phyloP scores from a whole-genome alignment of 192 early-diverging fungal genomes.

The Piromyces sp. region DNA sequence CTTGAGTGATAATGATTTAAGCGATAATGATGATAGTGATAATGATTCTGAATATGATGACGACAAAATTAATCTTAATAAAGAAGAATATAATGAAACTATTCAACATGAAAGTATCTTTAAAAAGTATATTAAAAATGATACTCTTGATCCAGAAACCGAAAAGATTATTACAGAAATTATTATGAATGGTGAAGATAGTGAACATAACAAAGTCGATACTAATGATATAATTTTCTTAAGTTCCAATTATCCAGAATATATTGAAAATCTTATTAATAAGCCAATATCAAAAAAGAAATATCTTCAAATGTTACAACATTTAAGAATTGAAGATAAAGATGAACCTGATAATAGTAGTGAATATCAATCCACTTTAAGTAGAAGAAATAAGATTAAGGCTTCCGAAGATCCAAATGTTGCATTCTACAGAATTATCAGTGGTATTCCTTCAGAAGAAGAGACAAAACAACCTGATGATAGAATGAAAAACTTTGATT shows the following conservation, averaged over 20 bases:
- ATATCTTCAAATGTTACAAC: neutral
- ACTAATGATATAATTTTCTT: neutral
- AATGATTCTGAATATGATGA: neutral
- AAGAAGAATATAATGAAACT: neutral
- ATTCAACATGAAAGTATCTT: neutral
- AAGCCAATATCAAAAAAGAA: neutral
- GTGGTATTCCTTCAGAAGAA: neutral
- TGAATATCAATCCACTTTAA: neutral
- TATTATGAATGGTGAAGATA: neutral
- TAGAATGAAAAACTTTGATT: neutral
- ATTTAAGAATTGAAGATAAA: neutral
- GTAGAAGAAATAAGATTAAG: neutral
- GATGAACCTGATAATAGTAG: neutral
- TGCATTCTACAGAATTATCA: neutral
- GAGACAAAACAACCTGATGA: neutral
- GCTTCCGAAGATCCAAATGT: neutral
- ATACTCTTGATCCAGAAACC: neutral
- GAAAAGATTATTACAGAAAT: neutral
- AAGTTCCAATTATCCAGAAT: neutral
- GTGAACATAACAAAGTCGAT: neutral
- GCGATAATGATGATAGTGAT: neutral
- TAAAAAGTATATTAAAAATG: neutral
- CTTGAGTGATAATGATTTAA: too few species aligned
- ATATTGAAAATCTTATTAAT: neutral
- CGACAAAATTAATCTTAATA: neutral